Conservation (phyloP, 306 rosid species). For the Sesbania bispinosa region DNA sequence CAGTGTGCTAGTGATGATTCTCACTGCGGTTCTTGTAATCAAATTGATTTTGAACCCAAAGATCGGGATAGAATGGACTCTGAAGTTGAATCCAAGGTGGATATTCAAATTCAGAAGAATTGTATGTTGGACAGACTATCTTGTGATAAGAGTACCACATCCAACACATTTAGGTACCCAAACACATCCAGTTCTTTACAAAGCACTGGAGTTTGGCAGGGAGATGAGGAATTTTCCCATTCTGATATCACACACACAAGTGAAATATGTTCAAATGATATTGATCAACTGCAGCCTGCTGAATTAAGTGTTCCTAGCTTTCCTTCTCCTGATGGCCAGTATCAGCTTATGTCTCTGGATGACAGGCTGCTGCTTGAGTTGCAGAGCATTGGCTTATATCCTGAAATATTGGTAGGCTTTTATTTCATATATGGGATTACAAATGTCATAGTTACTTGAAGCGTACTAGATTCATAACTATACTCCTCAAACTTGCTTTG, state of each 20-base stretch:
- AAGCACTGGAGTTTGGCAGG: conserved; percentile 66
- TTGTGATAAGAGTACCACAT: conserved; percentile 56
- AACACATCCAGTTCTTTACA: conserved; percentile 57
- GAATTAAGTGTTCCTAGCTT: conserved; percentile 40
- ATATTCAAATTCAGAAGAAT: conserved; percentile 52
- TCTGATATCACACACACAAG: conserved; percentile 56
- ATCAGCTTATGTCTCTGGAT: conserved; percentile 75
- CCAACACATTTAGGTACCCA: conserved; percentile 56
- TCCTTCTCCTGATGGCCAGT: conserved; percentile 56
- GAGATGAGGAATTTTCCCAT: conserved; percentile 60
- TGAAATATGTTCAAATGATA: conserved; percentile 66
- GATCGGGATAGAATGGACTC: conserved; percentile 77
- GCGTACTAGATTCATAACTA: conserved; percentile 19
- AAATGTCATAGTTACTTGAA: conserved; percentile 20
- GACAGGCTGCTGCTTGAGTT: conserved; percentile 80
- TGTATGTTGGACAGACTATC: conserved; percentile 66
- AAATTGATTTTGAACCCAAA: conserved; percentile 68
- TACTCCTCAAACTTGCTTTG: conserved; percentile 30
- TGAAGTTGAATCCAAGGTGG: conserved; percentile 77
- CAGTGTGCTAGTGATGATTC: conserved; percentile 89
- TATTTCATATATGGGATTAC: conserved; percentile 13
- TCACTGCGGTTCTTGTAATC: conserved; percentile 88
- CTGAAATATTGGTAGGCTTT: conserved; percentile 68
- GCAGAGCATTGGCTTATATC: conserved; percentile 81
- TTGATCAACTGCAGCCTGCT: conserved; percentile 56